Conservation (phyloP, 768 basidiomycete species). For the Artomyces pyxidatus region DNA sequence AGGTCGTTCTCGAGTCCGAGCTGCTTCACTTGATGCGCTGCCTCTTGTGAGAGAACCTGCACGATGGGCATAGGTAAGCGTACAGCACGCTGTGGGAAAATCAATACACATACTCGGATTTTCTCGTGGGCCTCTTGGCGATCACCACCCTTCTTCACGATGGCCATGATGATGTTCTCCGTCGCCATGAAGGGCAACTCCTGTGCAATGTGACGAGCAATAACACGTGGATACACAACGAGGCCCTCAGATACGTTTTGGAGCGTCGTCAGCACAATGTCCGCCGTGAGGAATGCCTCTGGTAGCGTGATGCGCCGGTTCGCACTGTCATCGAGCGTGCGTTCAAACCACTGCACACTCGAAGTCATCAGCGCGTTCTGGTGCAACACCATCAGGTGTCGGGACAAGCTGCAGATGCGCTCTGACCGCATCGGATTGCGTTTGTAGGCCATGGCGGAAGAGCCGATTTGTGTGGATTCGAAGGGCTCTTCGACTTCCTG, state of each 20-base stretch:
- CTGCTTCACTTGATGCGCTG: slow-evolving; percentile 89
- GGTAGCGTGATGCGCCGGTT: slow-evolving; percentile 95
- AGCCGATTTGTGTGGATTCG: slow-evolving; percentile 97
- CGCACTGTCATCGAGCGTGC: slow-evolving; percentile 96
- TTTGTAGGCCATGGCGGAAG: slow-evolving; percentile 98
- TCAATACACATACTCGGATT: slow-evolving; percentile 54
- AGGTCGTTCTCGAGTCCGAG: slow-evolving; percentile 94
- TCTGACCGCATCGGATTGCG: slow-evolving; percentile 99
- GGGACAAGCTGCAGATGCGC: slow-evolving; percentile 91
- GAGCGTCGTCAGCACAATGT: slow-evolving; percentile 90
- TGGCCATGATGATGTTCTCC: slow-evolving; percentile 98
- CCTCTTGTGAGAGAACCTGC: slow-evolving; percentile 89
- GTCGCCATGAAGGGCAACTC: slow-evolving; percentile 99
- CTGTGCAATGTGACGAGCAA: slow-evolving; percentile 83
- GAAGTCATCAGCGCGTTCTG: slow-evolving; percentile 95
- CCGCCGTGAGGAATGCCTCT: slow-evolving; percentile 94
- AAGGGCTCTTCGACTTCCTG: slow-evolving; percentile 98
- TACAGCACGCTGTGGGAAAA: not conserved
- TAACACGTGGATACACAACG: slow-evolving; percentile 98
- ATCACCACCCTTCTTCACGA: slow-evolving; percentile 92
- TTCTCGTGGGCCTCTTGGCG: slow-evolving; percentile 96
- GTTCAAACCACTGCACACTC: slow-evolving; percentile 96
- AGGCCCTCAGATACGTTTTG: slow-evolving; percentile 97
- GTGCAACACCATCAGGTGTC: slow-evolving; percentile 93
- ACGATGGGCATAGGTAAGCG: not conserved